These are phyloP conservation scores for Plasmodium knowlesi DNA, from an alignment of 169 alveolate genomes.

Conservation along the genomic window DNA sequence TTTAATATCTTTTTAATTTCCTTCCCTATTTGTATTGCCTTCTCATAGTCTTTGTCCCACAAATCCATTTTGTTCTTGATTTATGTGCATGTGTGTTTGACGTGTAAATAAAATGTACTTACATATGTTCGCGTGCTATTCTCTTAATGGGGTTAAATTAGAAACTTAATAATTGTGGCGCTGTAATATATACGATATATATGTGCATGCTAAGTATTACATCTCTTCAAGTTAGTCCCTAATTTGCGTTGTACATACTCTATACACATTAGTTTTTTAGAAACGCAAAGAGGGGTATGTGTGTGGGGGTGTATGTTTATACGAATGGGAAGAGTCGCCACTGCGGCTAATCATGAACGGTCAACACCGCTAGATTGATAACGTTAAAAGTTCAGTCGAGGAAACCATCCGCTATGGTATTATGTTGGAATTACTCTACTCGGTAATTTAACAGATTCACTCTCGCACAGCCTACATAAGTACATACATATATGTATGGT, in stretches of 20 bases:
- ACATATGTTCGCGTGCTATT: not conserved
- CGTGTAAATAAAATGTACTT: not conserved
- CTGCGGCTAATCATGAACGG: not conserved
- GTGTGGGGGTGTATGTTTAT: not conserved
- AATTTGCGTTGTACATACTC: not conserved
- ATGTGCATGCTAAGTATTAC: not conserved
- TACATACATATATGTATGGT: not conserved
- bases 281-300: not conserved
- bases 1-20: conserved; percentile 51
- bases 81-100: not conserved
- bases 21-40: conserved; percentile 65
- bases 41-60: conserved; percentile 71
- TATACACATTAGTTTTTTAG: not conserved
- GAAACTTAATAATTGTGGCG: not conserved
- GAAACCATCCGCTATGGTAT: not conserved
- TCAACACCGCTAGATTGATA: not conserved
- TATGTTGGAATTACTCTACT: not conserved
- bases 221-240: not conserved
- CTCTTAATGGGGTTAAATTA: not conserved
- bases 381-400: not conserved
- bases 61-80: conserved; percentile 45
- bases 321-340: not conserved
- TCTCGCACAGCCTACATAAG: not conserved
- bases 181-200: not conserved
- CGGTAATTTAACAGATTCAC: not conserved